phyloP scores from a whole-genome alignment of 2,329 filamentous ascomycete species.

The Fusarium xylarioides region DNA sequence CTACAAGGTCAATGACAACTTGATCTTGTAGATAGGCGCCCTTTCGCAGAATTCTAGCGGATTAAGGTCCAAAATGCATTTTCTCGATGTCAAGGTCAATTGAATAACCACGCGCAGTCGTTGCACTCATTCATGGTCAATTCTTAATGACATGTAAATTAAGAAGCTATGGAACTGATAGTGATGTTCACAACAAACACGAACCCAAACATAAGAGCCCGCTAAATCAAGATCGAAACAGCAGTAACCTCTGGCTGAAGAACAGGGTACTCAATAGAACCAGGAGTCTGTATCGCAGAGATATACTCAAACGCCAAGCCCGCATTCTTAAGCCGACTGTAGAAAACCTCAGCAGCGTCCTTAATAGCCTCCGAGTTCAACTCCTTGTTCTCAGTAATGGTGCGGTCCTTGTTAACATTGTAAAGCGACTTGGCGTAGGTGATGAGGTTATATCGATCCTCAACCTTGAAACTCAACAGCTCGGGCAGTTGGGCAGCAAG shows the following conservation, averaged over 20 bases:
- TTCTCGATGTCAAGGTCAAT: neutral
- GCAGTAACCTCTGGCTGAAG: conserved; percentile 20
- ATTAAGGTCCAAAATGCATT: fast-evolving
- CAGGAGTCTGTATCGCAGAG: conserved; percentile 3
- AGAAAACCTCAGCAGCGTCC: neutral
- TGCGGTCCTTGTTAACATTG: conserved; percentile 14
- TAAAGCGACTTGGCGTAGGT: conserved; percentile 26
- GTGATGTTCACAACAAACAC: fast-evolving
- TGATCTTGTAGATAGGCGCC: neutral
- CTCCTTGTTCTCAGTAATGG: neutral
- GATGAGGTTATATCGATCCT: conserved; percentile 19
- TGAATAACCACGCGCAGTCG: neutral
- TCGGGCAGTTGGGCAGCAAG: conserved; percentile 14
- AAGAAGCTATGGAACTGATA: neutral
- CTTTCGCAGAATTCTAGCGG: no score
- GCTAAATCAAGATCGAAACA: conserved; percentile 16
- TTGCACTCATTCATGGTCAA: neutral
- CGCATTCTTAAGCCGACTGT: conserved; percentile 5
- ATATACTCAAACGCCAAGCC: neutral
- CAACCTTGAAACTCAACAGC: conserved; percentile 27
- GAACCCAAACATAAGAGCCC: fast-evolving
- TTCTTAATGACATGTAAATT: neutral
- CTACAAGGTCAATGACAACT: neutral
- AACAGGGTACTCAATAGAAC: conserved; percentile 19
- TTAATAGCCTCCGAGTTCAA: neutral